A percentile compares a stretch with the other conserved stretches of the same genome.
Conservation (phyloP, 140 eudicot genomes). For the Bidens hawaiensis region DNA sequence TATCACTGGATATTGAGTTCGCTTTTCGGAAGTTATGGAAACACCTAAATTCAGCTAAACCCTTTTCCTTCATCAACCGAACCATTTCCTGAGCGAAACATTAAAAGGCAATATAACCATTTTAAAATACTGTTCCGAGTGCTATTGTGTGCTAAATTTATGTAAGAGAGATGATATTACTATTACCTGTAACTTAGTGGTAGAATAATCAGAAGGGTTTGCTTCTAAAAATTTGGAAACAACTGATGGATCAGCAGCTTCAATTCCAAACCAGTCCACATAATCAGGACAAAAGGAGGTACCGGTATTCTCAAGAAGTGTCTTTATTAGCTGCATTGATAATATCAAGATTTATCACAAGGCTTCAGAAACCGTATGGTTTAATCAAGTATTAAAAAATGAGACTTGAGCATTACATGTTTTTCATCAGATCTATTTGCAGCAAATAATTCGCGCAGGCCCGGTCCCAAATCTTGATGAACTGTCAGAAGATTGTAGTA, state of each 20-base stretch:
- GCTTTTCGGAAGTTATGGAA: slow-evolving; percentile 71
- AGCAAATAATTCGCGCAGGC: slow-evolving; percentile 83
- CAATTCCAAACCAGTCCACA: slow-evolving; percentile 87
- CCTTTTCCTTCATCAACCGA: slow-evolving; percentile 76
- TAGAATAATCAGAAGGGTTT: slow-evolving; percentile 72
- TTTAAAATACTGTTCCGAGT: neutral
- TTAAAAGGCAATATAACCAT: neutral
- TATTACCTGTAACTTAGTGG: slow-evolving; percentile 82
- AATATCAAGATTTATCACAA: slow-evolving; percentile 14
- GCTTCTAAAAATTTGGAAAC: slow-evolving; percentile 77
- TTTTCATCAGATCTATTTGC: slow-evolving; percentile 91
- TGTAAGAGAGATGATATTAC: slow-evolving; percentile 27
- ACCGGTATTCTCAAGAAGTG: slow-evolving; percentile 83
- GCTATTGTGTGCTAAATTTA: neutral
- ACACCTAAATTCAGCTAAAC: slow-evolving; percentile 79
- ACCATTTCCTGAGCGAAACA: slow-evolving; percentile 71
- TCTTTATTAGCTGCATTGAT: slow-evolving; percentile 82
- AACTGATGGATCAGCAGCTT: slow-evolving; percentile 58
- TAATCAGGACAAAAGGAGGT: slow-evolving; percentile 71
- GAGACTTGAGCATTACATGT: slow-evolving; percentile 41
- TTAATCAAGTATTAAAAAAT: neutral
- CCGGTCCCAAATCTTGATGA: slow-evolving; percentile 59
- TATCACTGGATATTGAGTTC: slow-evolving; percentile 44
- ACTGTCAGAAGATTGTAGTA: slow-evolving; percentile 25
- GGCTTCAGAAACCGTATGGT: neutral